A percentile compares a stretch with the other conserved stretches of the same genome.
Conservation (phyloP, 805 yeast genomes). For the Candida adriatica region DNA sequence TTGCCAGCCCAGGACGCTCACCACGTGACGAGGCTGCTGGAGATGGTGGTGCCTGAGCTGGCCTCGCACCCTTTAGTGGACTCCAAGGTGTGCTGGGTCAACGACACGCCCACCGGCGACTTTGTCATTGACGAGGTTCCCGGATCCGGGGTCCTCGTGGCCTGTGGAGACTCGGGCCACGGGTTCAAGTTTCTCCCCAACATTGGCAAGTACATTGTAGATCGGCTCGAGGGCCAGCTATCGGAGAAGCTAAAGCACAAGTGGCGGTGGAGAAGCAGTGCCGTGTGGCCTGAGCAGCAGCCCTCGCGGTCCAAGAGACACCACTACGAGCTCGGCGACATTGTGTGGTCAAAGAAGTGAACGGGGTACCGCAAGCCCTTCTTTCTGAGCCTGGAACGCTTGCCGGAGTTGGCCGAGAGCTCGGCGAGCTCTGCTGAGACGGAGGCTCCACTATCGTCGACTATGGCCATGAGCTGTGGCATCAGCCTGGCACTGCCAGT, state of each 20-base stretch:
- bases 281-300: conserved; percentile 13
- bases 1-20: conserved; percentile 27
- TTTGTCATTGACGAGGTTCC: conserved; percentile 37
- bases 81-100: conserved; percentile 35
- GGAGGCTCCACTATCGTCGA: conserved; percentile 4
- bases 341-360: too few relatives aligned
- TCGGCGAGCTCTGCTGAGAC: neutral
- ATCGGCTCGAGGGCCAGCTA: conserved; percentile 26
- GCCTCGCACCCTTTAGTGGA: conserved; percentile 26
- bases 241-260: conserved; percentile 17
- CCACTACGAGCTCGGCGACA: conserved; percentile 14
- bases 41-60: conserved; percentile 33
- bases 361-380: too few relatives aligned
- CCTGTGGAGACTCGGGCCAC: conserved; percentile 44
- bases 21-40: conserved; percentile 24
- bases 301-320: conserved; percentile 14
- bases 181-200: conserved; percentile 40
- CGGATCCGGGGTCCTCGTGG: conserved; percentile 28
- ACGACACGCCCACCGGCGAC: conserved; percentile 35
- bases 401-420: conserved; percentile 1
- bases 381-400: too few relatives aligned
- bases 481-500: conserved; percentile 19
- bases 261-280: conserved; percentile 28
- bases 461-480: conserved; percentile 12
- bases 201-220: conserved; percentile 36